A percentile compares a stretch with the other conserved stretches of the same genome.
These are phyloP conservation scores for Penicillium concentricum DNA, from an alignment of 2,329 filamentous ascomycete species.

Conservation along the genomic window DNA sequence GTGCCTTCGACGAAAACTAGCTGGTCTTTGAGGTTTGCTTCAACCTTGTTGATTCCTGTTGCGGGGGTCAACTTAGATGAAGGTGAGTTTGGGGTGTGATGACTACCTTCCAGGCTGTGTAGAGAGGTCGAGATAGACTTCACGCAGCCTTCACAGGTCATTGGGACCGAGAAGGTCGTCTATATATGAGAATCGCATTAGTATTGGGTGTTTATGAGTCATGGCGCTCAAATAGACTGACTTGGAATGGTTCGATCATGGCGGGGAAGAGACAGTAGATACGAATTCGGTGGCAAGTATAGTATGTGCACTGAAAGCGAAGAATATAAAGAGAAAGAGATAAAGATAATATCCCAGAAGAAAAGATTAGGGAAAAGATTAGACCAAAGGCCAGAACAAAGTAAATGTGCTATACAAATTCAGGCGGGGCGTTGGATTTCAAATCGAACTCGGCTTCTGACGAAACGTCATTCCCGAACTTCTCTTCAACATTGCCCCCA, in stretches of 20 bases:
- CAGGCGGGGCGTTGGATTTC: constrained; percentile 29
- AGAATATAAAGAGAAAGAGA: background rate
- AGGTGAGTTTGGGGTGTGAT: background rate
- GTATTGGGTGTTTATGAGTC: constrained; percentile 6
- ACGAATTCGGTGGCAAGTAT: background rate
- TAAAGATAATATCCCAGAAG: background rate
- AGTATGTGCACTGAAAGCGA: background rate
- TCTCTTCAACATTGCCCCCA: background rate
- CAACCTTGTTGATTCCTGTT: constrained; percentile 75
- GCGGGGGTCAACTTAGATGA: background rate
- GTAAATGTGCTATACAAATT: constrained; percentile 1
- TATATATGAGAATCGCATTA: constrained; percentile 41
- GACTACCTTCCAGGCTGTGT: constrained; percentile 65
- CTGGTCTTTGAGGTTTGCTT: constrained; percentile 79
- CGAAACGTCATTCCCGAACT: constrained; percentile 25
- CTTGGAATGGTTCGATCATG: constrained; percentile 50
- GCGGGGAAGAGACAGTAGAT: constrained; percentile 17
- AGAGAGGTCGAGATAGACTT: constrained; percentile 80
- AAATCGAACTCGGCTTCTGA: constrained; percentile 30
- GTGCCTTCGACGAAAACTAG: constrained; percentile 83
- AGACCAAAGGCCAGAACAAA: background rate
- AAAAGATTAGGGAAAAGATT: background rate
- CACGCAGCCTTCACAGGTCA: constrained; percentile 87
- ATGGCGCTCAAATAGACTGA: constrained; percentile 21
- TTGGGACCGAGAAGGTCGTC: constrained; percentile 92